Evolutionary conservation across 805 yeast genomes (phyloP).

Genomic region (Candida railenensis): DNA sequence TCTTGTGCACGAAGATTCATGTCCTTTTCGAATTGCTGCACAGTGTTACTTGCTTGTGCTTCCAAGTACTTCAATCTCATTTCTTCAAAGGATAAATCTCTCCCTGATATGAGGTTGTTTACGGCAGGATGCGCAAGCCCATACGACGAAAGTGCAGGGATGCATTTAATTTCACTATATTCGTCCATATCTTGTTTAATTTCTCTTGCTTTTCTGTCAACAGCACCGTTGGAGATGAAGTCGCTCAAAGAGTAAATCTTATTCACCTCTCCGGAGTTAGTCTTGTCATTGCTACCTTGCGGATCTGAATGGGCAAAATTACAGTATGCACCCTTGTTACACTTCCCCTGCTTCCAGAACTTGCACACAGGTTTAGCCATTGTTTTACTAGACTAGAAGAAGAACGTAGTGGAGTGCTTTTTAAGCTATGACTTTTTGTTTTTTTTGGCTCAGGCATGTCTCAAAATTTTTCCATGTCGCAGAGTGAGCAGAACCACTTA

Average conservation of each 20-base stretch:
- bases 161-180: conserved; percentile 7
- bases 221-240: conserved; percentile 14
- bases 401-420: no score
- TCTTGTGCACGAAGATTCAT: conserved; percentile 45
- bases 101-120: conserved; percentile 45
- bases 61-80: conserved; percentile 45
- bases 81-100: conserved; percentile 59
- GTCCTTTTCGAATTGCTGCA: conserved; percentile 40
- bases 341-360: conserved; percentile 23
- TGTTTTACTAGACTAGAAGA: background rate
- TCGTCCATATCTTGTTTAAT: conserved; percentile 24
- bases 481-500: no score
- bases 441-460: background rate
- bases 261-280: conserved; percentile 23
- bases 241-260: conserved; percentile 6
- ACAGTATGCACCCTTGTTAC: conserved; percentile 12
- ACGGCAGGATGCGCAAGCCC: conserved; percentile 50
- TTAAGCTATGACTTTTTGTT: no score
- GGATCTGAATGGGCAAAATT: conserved; percentile 1
- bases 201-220: conserved; percentile 15
- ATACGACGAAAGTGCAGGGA: conserved; percentile 43
- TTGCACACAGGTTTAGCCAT: conserved; percentile 15
- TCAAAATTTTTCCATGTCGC: no score
- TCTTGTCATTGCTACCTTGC: background rate
- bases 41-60: conserved; percentile 34